Evolutionary conservation across 768 basidiomycete species (phyloP), one percentile per base, ranked within the genome.

Genomic region (Phanerochaete carnosa): DNA sequence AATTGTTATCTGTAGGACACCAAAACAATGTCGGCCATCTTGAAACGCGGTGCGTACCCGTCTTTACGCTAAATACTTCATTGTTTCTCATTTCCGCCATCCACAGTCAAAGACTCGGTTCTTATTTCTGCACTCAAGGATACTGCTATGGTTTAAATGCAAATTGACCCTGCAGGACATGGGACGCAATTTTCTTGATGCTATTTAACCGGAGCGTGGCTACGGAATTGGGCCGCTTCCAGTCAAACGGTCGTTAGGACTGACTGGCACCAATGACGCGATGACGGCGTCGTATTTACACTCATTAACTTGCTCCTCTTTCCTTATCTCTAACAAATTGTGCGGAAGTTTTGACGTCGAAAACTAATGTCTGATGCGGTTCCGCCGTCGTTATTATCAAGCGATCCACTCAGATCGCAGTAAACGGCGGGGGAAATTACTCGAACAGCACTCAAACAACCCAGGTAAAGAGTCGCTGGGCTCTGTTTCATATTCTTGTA

Each of bases 11-110:
- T n/a, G 7, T 51, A 64, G 63, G 63, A 64, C 46, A 58, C 60
- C 45, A 51, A 49, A 23, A 59, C 57, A 8, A 63, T 63, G 62
- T 45, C 62, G 3, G 53, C 54, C 4, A 56, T 46, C 47, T 57
- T 66, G 30, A 65, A 49, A 29, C 62, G 62, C 60, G 57, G 64
- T 62, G 25, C 1, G 56, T 32, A 13, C 30, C 16, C 23, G 22
- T 39, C 3, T 8, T 53, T 26, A n/a, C 39, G 8, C 51, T 30
- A 3, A 16, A 2, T n/a, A n/a, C n/a, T n/a, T n/a, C n/a, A n/a
- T 13, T 37, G 35, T 16, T 28, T 29, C 37, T 22, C 16, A 15
- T 11, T 32, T 52, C 1, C 32, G 9, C 2, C 15, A 1, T 7
- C 39, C 22, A 25, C 52, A 60, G 59, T 61, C 39, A 61, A 61